Base-by-base conservation (phyloP, 768 basidiomycete genomes). In the Lyophyllum shimeji region DNA sequence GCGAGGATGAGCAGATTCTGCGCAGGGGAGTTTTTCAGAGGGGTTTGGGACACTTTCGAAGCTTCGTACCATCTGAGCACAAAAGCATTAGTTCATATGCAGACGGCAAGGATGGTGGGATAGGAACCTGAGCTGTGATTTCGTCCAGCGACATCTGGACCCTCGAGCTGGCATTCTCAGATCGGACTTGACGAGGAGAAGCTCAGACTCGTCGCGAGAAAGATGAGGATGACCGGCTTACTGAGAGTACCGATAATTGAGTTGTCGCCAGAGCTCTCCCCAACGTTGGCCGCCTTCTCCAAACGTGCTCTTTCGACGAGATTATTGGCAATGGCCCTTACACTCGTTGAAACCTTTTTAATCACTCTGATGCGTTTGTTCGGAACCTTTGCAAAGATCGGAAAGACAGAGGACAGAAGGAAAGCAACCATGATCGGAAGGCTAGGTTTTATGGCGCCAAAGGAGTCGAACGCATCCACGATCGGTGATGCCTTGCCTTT, bases 401-500 rank as follows among this genome's bases (percentile, higher is more conserved):
- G 76, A 45, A 76, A 63, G 1, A 53, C 29, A 1, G 66, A 46
- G 0, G 62, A 57, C 7, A 76, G 52, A 0, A 74, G 51, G 39
- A 66, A 29, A 25, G 42, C 2, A 37, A 58, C 3, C 52, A 43
- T 27, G 33, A 58, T 23, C 20, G 60, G 25, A n/a, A 61, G n/a
- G 3, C 60, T 56, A 45, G 59, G 60, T 7, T 63, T 64, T 3
- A 57, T 50, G 11, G 17, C 52, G 15, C 64, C 64, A 37, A 76
- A 70, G 0, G 60, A 54, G 20, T 70, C 71, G 24, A 77, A 70
- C 0, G 68, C 64, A 2, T 64, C 59, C 1, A 65, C 62, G 23
- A 81, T 67, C 1, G 61, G 47, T 6, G 74, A 69, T 13, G 56
- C 53, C 46, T 74, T 67, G 13, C 80, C 79, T 24, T 74, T 70